Base-by-base conservation (phyloP, 495 filamentous ascomycete genomes). In the Friedmanniomyces simplex region DNA sequence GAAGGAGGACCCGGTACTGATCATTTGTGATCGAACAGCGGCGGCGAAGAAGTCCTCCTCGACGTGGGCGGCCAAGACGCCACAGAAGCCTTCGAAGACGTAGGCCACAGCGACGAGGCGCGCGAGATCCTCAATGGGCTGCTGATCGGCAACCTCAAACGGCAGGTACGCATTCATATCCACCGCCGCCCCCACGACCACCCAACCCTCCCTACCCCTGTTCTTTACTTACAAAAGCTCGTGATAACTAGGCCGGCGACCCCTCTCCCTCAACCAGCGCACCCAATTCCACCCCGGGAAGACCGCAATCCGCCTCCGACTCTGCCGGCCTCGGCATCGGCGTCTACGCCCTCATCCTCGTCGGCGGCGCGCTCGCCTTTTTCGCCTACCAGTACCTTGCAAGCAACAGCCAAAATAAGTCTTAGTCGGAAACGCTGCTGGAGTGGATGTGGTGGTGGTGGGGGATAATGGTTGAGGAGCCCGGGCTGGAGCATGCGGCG, bases 21-120 rank as follows among this genome's bases (percentile, higher is more conserved):
- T 26, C 28, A 30, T 36, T 11, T 32, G 16, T 47, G 7, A 32
- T 10, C 10, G 16, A 41, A 6, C 68, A 98, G 93, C 52, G 94
- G 94, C 77, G 93, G 93, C 74, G 94, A 97, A 75, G 94, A 99
- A 79, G 93, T 97, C 64, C 77, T 99, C 30, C 82, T 97, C 64
- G 94, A 99, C 68, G 91, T 97, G 62, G 93, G 78, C 67, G 93
- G 93, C 68, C 89, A 95, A 75, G 93, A 99, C 75, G 87, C 89
- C 65, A 95, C 93, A 66, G 94, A 97, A 74, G 90, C 93, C 55
- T 99, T 99, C 71, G 93, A 99, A 77, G 94, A 99, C 74, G 94
- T 99, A 70, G 94, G 94, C 60, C 94, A 99, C 85, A 93, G 87
- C 71, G 94, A 99, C 72, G 94, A 99, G 78, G 94, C 94, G 58